Evolutionary conservation across 108 stramenopile genomes (phyloP), one percentile per base, ranked within the genome.

Genomic region (Skeletonema menzelii): DNA sequence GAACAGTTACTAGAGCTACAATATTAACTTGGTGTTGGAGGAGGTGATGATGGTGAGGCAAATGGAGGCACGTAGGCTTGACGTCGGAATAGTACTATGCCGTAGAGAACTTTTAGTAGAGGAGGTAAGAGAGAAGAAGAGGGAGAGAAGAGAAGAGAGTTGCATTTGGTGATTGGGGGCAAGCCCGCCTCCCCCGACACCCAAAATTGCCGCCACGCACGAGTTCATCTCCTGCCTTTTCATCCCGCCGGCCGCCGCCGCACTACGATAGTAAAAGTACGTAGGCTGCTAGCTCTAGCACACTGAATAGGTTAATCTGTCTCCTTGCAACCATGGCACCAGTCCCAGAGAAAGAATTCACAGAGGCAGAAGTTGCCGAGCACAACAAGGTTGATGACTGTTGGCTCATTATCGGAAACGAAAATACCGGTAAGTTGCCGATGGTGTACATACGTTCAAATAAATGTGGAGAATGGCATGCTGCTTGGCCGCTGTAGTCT

Each of bases 341-440:
- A 69, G 76, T 71, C 70, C 80, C 85, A 31, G 79, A 80, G 53
- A 94, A 92, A 73, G 90, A 92, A 78, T 90, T 75, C 81, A 95
- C 93, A 6, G 62, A 86, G 58, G 90, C 85, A 35, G 98, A 97
- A 69, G 89, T 98, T n/a, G 69, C 90, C 55, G 84, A 92, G 80
- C 97, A 99, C 94, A 93, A 88, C 63, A 88, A 71, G 31, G 83
- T 87, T 40, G 86, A 93, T 0, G 91, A 93, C 85, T 95, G 91
- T 70, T 99, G 97, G 97, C 69, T 99, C 59, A 85, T 98, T 38
- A 97, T 99, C 78, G 97, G 97, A 58, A 97, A 97, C 75, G 79
- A 77, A 12, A 90, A 76, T 70, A 97, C 92, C 65, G 97, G 97
- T 92, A 67, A 71, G 93, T 78, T 14, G 64, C 4, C 19, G 46